Evolutionary conservation across 2,329 filamentous ascomycete genomes (phyloP).

Genomic region (Botryotinia narcissicola): DNA sequence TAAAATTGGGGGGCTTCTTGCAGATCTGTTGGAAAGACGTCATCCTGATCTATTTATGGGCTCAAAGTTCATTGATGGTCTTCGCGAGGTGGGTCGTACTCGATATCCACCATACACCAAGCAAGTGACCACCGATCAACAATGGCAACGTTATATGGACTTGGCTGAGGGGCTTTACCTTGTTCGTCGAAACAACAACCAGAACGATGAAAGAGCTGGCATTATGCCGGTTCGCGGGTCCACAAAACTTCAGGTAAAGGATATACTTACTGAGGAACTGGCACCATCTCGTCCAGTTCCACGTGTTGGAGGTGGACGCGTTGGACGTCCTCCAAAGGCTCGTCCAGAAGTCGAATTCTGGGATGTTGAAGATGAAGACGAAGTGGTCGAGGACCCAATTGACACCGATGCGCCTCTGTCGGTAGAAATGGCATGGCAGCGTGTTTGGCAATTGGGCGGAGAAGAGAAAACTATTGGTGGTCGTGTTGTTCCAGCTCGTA

Average conservation of each 20-base stretch:
- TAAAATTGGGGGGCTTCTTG: background rate
- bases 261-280: background rate
- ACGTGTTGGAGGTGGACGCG: background rate
- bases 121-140: background rate
- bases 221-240: background rate
- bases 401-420: background rate
- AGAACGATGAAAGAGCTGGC: background rate
- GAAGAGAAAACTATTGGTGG: slow-evolving; percentile 7
- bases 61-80: background rate
- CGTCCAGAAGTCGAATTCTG: background rate
- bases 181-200: slow-evolving; percentile 6
- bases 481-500: slow-evolving; percentile 7
- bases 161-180: slow-evolving; percentile 3
- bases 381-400: background rate
- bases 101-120: slow-evolving; percentile 9
- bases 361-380: background rate
- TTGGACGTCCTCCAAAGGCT: background rate
- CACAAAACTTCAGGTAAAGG: background rate
- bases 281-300: background rate
- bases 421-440: background rate
- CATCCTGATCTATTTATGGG: background rate
- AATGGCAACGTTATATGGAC: slow-evolving; percentile 12
- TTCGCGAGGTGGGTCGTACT: background rate
- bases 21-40: slow-evolving; percentile 5
- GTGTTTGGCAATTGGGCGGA: slow-evolving; percentile 1